phyloP scores from a whole-genome alignment of 306 rosid species.

The Cucurbita argyrosperma region DNA sequence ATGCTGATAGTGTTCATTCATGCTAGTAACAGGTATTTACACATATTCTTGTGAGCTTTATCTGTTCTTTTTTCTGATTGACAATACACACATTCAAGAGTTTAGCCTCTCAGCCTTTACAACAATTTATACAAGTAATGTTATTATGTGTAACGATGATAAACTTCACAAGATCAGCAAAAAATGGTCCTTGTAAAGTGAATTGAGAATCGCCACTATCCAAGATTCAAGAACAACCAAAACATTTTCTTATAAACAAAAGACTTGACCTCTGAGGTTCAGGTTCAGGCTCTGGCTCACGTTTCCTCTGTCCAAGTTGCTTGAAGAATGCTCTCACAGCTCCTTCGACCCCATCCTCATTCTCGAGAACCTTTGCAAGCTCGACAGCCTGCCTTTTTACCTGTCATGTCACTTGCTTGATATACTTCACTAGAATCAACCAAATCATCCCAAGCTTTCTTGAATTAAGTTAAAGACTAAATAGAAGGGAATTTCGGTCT shows the following conservation, averaged over 20 bases:
- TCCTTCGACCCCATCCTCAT: constrained; percentile 90
- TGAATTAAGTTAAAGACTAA: neutral
- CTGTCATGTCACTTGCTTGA: constrained; percentile 22
- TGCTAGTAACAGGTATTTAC: constrained; percentile 12
- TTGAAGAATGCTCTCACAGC: constrained; percentile 92
- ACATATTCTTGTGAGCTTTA: neutral
- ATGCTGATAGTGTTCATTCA: constrained; percentile 19
- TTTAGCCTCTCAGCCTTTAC: neutral
- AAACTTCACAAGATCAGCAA: neutral
- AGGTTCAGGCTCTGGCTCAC: constrained; percentile 33
- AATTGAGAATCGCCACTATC: constrained; percentile 1
- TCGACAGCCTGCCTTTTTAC: constrained; percentile 64
- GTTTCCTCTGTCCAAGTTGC: constrained; percentile 51
- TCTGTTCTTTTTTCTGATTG: neutral
- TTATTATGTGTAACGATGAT: neutral
- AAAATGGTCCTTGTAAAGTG: neutral
- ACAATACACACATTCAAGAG: neutral
- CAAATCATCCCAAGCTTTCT: neutral
- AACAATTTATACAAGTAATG: neutral
- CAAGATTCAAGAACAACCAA: constrained; percentile 50
- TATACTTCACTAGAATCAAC: neutral
- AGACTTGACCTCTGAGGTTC: constrained; percentile 28
- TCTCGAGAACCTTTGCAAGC: constrained; percentile 76
- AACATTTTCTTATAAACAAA: constrained; percentile 54
- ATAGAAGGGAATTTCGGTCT: neutral